Percentiles rank a stretch among this genome's conserved stretches.
These are phyloP conservation scores for Dalbergia oliveri DNA, from an alignment of 306 rosid species.

Conservation along the genomic window DNA sequence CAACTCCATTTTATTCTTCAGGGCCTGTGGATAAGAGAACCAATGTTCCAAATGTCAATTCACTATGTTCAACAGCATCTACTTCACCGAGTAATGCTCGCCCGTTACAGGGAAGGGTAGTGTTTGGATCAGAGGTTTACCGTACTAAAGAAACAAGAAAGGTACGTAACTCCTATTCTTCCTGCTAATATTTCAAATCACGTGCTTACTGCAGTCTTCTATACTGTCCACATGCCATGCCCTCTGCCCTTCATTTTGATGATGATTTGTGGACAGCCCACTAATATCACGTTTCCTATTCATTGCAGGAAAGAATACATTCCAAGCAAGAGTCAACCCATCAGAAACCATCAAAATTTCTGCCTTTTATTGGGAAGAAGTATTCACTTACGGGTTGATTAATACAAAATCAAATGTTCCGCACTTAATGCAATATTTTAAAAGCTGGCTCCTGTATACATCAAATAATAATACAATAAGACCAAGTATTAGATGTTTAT, in stretches of 20 bases:
- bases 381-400: conserved; percentile 68
- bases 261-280: not conserved
- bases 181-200: not conserved
- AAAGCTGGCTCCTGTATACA: not conserved
- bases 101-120: conserved; percentile 69
- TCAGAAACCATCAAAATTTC: conserved; percentile 66
- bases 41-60: not conserved
- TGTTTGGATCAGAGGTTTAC: conserved; percentile 61
- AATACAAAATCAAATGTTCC: conserved; percentile 1
- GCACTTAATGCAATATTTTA: not conserved
- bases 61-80: conserved; percentile 53
- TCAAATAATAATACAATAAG: not conserved
- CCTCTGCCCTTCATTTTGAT: not conserved
- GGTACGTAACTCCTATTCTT: conserved; percentile 53
- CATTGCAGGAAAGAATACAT: conserved; percentile 57
- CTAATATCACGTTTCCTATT: not conserved
- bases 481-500: not conserved
- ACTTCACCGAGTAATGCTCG: conserved; percentile 49
- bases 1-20: conserved; percentile 50
- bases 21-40: conserved; percentile 51
- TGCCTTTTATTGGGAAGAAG: conserved; percentile 71
- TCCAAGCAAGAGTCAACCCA: conserved; percentile 56
- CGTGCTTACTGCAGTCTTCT: too few species aligned
- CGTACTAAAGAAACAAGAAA: conserved; percentile 54
- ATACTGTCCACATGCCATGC: too few species aligned